These are phyloP conservation scores for Viola pubescens DNA, from an alignment of 441 rosid species.

Conservation along the genomic window DNA sequence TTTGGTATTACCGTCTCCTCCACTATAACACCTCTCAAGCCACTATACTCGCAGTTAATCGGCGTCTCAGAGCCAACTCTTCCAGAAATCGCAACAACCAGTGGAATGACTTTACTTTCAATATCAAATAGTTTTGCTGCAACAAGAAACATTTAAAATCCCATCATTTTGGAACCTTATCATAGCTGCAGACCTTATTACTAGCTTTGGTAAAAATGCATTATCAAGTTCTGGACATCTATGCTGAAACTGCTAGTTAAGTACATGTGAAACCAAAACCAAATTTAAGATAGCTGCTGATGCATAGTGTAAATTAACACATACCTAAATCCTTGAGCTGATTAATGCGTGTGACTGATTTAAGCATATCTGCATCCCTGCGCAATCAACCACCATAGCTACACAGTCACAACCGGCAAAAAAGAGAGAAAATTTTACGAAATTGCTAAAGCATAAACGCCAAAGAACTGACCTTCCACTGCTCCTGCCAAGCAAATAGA, in stretches of 20 bases:
- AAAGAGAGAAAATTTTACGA: neutral
- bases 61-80: conserved; percentile 92
- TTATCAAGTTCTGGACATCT: too few species aligned
- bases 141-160: conserved; percentile 18
- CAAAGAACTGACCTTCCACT: conserved; percentile 54
- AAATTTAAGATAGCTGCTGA: too few species aligned
- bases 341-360: conserved; percentile 57
- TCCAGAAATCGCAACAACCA: conserved; percentile 78
- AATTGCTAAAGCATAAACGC: neutral
- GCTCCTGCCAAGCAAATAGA: conserved; percentile 79
- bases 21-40: conserved; percentile 79
- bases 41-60: conserved; percentile 67
- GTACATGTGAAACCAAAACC: too few species aligned
- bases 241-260: too few species aligned
- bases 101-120: conserved; percentile 67
- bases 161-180: conserved; percentile 7
- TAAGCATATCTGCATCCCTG: conserved; percentile 74
- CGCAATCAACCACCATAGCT: neutral
- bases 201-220: too few species aligned
- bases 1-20: conserved; percentile 69
- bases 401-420: neutral
- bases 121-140: conserved; percentile 71
- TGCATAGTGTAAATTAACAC: neutral
- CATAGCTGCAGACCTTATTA: neutral
- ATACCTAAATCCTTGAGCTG: conserved; percentile 79